Conservation (phyloP, 192 early-diverging fungal species). For the Backusella macrospora region DNA sequence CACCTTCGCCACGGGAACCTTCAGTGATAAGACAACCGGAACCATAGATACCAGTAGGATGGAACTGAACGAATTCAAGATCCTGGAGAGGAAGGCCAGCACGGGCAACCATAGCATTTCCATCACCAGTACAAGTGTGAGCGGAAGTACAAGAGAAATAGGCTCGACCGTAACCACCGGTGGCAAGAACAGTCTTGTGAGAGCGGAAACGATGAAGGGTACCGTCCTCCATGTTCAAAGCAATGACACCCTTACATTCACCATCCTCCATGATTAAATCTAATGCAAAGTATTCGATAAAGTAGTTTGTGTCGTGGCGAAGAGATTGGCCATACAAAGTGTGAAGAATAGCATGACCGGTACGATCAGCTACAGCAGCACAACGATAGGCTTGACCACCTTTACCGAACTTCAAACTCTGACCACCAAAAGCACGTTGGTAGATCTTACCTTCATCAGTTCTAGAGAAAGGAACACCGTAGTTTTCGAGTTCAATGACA, state of each 20-base stretch:
- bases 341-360: constrained; percentile 96
- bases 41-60: constrained; percentile 98
- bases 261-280: constrained; percentile 99
- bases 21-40: constrained; percentile 98
- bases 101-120: constrained; percentile 98
- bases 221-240: constrained; percentile 98
- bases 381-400: constrained; percentile 97
- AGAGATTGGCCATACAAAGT: constrained; percentile 98
- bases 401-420: constrained; percentile 87
- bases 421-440: constrained; percentile 99
- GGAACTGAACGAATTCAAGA: constrained; percentile 99
- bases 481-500: constrained; percentile 97
- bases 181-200: constrained; percentile 98
- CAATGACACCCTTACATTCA: constrained; percentile 95
- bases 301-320: constrained; percentile 94
- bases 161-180: constrained; percentile 98
- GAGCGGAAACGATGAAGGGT: constrained; percentile 96
- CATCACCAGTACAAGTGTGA: constrained; percentile 99
- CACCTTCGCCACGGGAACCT: constrained; percentile 93
- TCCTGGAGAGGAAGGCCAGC: constrained; percentile 97
- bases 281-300: constrained; percentile 99
- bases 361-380: constrained; percentile 98
- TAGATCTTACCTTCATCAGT: constrained; percentile 98
- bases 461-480: constrained; percentile 97
- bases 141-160: constrained; percentile 99